Conservation (phyloP, 129 eudicot species). For the Smallanthus sonchifolius region DNA sequence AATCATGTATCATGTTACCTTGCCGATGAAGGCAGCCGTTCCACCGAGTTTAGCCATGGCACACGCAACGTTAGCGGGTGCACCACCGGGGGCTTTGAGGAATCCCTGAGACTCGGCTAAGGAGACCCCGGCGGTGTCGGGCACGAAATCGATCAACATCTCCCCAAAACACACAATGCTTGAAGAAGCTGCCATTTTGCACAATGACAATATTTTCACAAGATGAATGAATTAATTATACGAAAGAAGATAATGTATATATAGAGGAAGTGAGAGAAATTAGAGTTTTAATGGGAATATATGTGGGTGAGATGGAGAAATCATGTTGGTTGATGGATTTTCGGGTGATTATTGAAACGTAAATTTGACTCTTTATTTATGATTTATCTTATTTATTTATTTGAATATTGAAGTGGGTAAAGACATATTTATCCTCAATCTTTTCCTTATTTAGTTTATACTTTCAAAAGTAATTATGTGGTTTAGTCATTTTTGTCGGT, state of each 20-base stretch:
- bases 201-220: slow-evolving; percentile 1
- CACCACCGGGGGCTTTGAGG: slow-evolving; percentile 87
- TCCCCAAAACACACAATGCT: slow-evolving; percentile 65
- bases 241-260: background rate
- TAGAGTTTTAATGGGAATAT: slow-evolving; percentile 12
- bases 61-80: slow-evolving; percentile 82
- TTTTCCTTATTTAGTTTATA: background rate
- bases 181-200: slow-evolving; percentile 36
- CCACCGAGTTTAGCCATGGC: slow-evolving; percentile 71
- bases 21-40: slow-evolving; percentile 62
- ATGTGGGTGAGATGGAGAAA: slow-evolving; percentile 35
- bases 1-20: slow-evolving; percentile 27
- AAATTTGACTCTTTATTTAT: slow-evolving; percentile 31
- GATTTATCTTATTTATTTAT: background rate
- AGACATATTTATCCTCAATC: background rate
- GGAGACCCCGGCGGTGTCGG: slow-evolving; percentile 58
- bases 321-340: slow-evolving; percentile 40
- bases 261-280: slow-evolving; percentile 11
- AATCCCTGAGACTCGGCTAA: slow-evolving; percentile 66
- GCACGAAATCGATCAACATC: slow-evolving; percentile 81
- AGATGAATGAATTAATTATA: background rate
- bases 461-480: no score
- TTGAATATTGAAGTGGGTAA: background rate
- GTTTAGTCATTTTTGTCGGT: no score
- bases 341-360: slow-evolving; percentile 32